Conservation (phyloP, 257 asterid species). For the Fraxinus pennsylvanica region DNA sequence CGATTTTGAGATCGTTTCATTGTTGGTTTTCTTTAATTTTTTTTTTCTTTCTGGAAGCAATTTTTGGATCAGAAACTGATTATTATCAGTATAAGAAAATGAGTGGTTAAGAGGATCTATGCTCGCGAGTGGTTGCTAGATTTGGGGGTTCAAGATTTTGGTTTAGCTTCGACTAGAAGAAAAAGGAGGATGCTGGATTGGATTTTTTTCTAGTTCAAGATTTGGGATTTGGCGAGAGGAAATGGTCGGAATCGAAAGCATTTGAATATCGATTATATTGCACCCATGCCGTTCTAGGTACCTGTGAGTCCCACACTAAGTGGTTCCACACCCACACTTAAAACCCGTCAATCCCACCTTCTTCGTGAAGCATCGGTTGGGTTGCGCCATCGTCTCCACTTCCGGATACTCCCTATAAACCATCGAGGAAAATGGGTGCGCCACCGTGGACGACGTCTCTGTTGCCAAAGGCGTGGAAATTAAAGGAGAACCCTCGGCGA, state of each 20-base stretch:
- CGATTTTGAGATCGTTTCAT: constrained; percentile 61
- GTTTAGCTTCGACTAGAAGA: constrained; percentile 22
- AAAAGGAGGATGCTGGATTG: constrained; percentile 13
- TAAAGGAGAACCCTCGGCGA: background rate
- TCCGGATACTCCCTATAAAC: no score
- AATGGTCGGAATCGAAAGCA: constrained; percentile 13
- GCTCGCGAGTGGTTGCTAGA: background rate
- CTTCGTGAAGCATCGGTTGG: no score
- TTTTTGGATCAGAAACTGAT: background rate
- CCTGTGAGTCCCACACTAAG: no score
- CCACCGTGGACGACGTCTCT: no score
- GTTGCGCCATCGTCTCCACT: no score
- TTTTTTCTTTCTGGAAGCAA: background rate
- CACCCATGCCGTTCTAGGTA: no score
- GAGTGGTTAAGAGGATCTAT: background rate
- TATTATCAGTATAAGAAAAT: background rate
- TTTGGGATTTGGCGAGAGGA: background rate
- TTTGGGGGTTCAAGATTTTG: background rate
- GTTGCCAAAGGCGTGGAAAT: no score
- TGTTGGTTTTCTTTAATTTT: constrained; percentile 6
- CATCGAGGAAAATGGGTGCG: no score
- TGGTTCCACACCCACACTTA: no score
- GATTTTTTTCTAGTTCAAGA: background rate
- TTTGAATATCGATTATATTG: background rate
- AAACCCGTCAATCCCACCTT: no score